phyloP scores from a whole-genome alignment of 2,329 filamentous ascomycete species.

The Beauveria sp. region DNA sequence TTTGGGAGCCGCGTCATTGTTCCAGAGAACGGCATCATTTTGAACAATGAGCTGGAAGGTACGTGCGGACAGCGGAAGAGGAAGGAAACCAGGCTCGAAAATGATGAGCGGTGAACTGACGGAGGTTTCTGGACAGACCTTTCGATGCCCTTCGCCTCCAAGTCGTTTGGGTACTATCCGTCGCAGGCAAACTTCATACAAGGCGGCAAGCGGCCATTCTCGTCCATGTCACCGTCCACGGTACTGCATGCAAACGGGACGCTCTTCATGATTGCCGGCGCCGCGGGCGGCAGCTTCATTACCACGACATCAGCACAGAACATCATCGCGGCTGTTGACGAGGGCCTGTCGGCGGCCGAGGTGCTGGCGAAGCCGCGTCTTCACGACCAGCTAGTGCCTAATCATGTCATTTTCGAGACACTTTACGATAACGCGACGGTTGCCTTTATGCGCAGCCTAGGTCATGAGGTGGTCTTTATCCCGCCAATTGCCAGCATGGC shows the following conservation, averaged over 20 bases:
- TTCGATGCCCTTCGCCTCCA: constrained; percentile 61
- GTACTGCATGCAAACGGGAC: constrained; percentile 55
- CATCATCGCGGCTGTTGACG: constrained; percentile 66
- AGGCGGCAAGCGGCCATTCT: constrained; percentile 71
- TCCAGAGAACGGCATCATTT: constrained; percentile 73
- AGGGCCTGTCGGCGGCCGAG: constrained; percentile 49
- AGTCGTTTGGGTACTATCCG: constrained; percentile 73
- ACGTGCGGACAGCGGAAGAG: neutral
- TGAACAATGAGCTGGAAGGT: constrained; percentile 54
- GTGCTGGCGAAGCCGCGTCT: constrained; percentile 63
- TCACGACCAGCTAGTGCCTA: constrained; percentile 76
- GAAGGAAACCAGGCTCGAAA: neutral
- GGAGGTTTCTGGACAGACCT: constrained; percentile 34
- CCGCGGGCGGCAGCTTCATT: constrained; percentile 77
- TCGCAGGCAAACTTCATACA: constrained; percentile 66
- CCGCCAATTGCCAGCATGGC: constrained; percentile 58
- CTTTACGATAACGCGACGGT: constrained; percentile 63
- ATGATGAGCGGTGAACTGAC: neutral
- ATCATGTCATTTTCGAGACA: constrained; percentile 62
- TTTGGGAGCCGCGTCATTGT: constrained; percentile 72
- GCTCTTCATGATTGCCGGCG: constrained; percentile 65
- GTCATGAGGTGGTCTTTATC: constrained; percentile 70
- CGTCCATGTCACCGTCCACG: constrained; percentile 69
- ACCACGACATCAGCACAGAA: constrained; percentile 75
- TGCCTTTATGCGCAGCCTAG: constrained; percentile 54